These are phyloP conservation scores for Abrus precatorius DNA, from an alignment of 306 rosid species.

Conservation along the genomic window DNA sequence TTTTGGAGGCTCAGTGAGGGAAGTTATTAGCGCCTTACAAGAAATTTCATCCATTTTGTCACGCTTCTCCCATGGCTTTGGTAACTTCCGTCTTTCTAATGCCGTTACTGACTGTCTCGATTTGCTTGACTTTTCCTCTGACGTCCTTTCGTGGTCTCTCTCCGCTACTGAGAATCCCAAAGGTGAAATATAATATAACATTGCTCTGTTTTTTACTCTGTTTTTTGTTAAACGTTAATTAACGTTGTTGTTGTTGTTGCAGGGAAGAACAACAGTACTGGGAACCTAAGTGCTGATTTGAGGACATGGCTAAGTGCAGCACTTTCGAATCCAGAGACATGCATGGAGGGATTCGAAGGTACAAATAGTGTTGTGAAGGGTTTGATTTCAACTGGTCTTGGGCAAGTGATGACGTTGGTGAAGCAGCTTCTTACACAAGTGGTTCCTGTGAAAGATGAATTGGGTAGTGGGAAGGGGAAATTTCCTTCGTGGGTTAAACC, in stretches of 20 bases:
- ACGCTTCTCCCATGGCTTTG: slow-evolving; percentile 33
- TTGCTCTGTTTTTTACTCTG: background rate
- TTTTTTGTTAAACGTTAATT: background rate
- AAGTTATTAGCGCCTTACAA: slow-evolving; percentile 45
- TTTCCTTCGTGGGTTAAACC: slow-evolving; percentile 73
- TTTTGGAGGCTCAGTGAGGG: slow-evolving; percentile 53
- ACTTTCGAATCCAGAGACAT: slow-evolving; percentile 75
- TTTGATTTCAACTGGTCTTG: slow-evolving; percentile 56
- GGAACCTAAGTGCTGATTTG: slow-evolving; percentile 76
- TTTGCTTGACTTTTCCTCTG: slow-evolving; percentile 70
- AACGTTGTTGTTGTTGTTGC: background rate
- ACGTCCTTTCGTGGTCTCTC: slow-evolving; percentile 60
- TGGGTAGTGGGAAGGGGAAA: background rate
- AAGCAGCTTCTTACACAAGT: slow-evolving; percentile 65
- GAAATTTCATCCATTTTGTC: slow-evolving; percentile 65
- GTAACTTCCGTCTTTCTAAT: slow-evolving; percentile 62
- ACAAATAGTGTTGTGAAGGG: slow-evolving; percentile 64
- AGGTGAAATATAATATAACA: slow-evolving; percentile 43
- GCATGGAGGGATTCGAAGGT: slow-evolving; percentile 85
- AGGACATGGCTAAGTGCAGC: slow-evolving; percentile 92
- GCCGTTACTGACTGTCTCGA: slow-evolving; percentile 84
- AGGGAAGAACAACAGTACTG: slow-evolving; percentile 76
- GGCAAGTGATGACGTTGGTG: slow-evolving; percentile 61
- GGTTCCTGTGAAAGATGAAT: slow-evolving; percentile 25
- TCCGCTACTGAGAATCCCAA: slow-evolving; percentile 66